phyloP scores from a whole-genome alignment of 2,329 filamentous ascomycete species.

The Zymoseptoria passerinii region DNA sequence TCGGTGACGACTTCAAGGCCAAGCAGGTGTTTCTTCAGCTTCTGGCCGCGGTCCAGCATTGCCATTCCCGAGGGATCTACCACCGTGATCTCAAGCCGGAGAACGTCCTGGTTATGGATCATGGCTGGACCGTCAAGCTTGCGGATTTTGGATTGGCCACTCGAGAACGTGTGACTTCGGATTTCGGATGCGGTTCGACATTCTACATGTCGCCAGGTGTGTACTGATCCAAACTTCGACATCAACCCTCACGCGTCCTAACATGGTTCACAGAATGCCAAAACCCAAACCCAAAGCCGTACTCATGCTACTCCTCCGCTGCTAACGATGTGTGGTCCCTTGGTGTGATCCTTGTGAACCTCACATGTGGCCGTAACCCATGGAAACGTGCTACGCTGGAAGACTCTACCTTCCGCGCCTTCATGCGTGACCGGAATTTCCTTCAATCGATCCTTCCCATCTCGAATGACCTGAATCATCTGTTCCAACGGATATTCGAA shows the following conservation, averaged over 20 bases:
- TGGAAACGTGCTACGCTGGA: slow-evolving; percentile 95
- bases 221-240: slow-evolving; percentile 4
- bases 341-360: slow-evolving; percentile 95
- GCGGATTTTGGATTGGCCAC: slow-evolving; percentile 97
- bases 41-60: slow-evolving; percentile 90
- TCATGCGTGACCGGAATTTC: slow-evolving; percentile 75
- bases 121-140: slow-evolving; percentile 83
- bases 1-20: slow-evolving; percentile 83
- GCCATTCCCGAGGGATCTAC: slow-evolving; percentile 88
- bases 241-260: slow-evolving; percentile 6
- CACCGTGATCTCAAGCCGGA: slow-evolving; percentile 97
- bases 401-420: slow-evolving; percentile 91
- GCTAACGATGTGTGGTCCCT: slow-evolving; percentile 97
- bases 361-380: slow-evolving; percentile 95
- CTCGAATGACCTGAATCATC: slow-evolving; percentile 79
- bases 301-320: slow-evolving; percentile 76
- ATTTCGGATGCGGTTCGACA: slow-evolving; percentile 95
- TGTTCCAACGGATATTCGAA: slow-evolving; percentile 81
- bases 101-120: slow-evolving; percentile 88
- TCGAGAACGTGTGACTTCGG: slow-evolving; percentile 70
- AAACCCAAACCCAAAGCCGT: slow-evolving; percentile 60
- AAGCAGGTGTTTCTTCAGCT: slow-evolving; percentile 88
- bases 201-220: slow-evolving; percentile 99
- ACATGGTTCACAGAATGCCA: slow-evolving; percentile 65
- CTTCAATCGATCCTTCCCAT: slow-evolving; percentile 87